Evolutionary conservation across 306 rosid genomes (phyloP), one percentile per base, ranked within the genome.

Genomic region (Castanospermum australe): DNA sequence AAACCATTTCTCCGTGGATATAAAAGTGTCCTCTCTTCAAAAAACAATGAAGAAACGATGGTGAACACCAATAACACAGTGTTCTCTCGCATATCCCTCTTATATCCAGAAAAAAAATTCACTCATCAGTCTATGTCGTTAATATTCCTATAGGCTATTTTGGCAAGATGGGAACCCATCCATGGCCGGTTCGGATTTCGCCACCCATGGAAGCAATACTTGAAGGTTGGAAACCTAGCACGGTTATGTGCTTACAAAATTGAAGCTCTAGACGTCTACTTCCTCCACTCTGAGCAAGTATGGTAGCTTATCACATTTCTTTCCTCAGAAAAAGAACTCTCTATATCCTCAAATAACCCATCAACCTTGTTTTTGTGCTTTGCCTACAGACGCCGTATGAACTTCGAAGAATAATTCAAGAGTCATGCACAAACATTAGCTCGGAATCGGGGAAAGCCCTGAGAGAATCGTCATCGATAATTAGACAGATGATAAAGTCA

Each of bases 181-280:
- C 90, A 91, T 60, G 89, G 90, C 2, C 47, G 20, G 22, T 91
- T 89, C 71, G 64, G 75, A 78, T 87, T 87, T 30, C 87, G 81
- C 4, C 92, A 90, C 47, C 95, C 95, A 8, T 90, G 92, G 95
- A 87, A 85, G 39, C 90, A 87, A 62, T 91, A 91, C 83, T 50
- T 84, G 2, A 85, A 82, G 61, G 35, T 88, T 2, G 93, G 93
- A 4, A 85, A 72, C 57, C 51, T 82, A n/a, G 51, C 78, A 0
- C 71, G 91, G 2, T 74, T 76, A 21, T 87, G 93, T 76, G 91
- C 91, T 3, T 82, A 82, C 81, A 81, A 82, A 63, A 62, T 89
- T 17, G 90, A 89, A 24, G 86, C 91, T n/a, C 87, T 91, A 18
- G 76, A 78, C n/a, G 65, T 41, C 68, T 76, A 79, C 78, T 77